These are phyloP conservation scores for Chlamydomonas reinhardtii DNA, from an alignment of 163 green algal species.

Conservation along the genomic window DNA sequence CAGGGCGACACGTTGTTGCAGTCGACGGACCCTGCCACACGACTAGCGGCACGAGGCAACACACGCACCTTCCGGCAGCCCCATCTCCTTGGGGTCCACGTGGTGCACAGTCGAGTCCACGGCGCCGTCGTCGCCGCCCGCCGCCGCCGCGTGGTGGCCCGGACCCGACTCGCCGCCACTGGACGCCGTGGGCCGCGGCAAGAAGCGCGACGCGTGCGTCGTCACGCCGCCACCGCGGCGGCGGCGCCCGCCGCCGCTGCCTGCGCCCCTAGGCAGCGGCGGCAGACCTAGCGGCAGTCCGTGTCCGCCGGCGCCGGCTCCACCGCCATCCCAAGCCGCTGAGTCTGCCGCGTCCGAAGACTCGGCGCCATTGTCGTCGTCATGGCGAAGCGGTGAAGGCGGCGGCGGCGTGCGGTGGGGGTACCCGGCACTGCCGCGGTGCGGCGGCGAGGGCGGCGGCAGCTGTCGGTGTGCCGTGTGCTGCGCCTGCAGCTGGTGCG, in stretches of 20 bases:
- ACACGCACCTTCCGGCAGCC: conserved; percentile 20
- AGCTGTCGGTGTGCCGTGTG: no score
- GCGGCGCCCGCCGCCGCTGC: neutral
- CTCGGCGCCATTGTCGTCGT: neutral
- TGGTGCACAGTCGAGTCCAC: neutral
- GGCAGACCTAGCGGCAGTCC: neutral
- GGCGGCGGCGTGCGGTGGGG: neutral
- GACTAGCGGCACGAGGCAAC: no score
- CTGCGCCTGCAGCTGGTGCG: neutral
- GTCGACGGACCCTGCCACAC: no score
- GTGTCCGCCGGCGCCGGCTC: neutral
- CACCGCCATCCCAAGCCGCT: neutral
- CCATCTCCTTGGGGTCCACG: conserved; percentile 19
- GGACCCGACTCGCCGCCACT: conserved; percentile 10
- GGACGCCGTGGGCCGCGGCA: neutral
- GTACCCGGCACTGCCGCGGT: no score
- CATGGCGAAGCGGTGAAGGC: neutral
- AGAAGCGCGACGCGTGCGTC: neutral
- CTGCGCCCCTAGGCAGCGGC: neutral
- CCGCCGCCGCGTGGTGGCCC: neutral
- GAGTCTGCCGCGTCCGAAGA: conserved; percentile 23
- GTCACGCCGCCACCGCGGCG: neutral
- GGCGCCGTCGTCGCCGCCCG: neutral
- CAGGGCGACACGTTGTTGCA: no score
- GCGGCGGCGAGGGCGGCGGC: neutral